Conservation (phyloP, 2,329 filamentous ascomycete genomes). For the Xylariaceae sp. region DNA sequence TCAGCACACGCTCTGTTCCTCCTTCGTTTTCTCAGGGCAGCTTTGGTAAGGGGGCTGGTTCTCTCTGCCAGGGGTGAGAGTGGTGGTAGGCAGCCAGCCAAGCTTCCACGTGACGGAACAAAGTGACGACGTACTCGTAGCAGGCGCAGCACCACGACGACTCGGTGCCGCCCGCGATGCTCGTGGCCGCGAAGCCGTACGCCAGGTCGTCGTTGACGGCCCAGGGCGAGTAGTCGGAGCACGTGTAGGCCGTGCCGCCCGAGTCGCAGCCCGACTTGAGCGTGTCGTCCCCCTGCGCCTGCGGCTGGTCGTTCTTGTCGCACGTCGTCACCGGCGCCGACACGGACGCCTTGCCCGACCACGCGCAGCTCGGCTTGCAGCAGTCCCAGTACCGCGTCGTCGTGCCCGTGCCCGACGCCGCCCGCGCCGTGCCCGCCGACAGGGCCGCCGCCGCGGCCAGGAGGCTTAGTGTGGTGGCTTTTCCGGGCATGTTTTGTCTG, state of each 20-base stretch:
- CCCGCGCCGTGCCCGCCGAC: slow-evolving; percentile 4
- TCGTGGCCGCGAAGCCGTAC: slow-evolving; percentile 49
- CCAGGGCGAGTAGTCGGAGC: slow-evolving; percentile 45
- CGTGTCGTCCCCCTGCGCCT: slow-evolving; percentile 33
- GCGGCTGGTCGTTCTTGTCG: slow-evolving; percentile 35
- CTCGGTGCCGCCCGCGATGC: slow-evolving; percentile 37
- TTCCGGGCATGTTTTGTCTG: slow-evolving; percentile 7
- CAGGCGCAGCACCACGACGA: slow-evolving; percentile 48
- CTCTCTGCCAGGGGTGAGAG: no score
- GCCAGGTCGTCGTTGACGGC: slow-evolving; percentile 40
- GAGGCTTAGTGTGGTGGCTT: slow-evolving; percentile 5
- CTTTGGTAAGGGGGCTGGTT: no score
- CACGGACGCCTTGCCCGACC: slow-evolving; percentile 39
- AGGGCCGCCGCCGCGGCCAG: slow-evolving; percentile 9
- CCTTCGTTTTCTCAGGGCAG: no score
- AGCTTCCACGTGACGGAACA: no score
- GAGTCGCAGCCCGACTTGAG: slow-evolving; percentile 39
- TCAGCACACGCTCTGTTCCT: no score
- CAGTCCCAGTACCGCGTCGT: slow-evolving; percentile 41
- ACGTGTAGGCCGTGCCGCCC: slow-evolving; percentile 44
- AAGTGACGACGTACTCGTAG: slow-evolving; percentile 41
- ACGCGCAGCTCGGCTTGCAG: slow-evolving; percentile 49
- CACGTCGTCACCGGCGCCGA: slow-evolving; percentile 35
- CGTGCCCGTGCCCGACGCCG: slow-evolving; percentile 14
- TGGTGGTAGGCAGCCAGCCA: no score